Percentiles rank a stretch among this genome's conserved stretches.
Conservation (phyloP, 768 basidiomycete species). For the Amyloporia xantha region DNA sequence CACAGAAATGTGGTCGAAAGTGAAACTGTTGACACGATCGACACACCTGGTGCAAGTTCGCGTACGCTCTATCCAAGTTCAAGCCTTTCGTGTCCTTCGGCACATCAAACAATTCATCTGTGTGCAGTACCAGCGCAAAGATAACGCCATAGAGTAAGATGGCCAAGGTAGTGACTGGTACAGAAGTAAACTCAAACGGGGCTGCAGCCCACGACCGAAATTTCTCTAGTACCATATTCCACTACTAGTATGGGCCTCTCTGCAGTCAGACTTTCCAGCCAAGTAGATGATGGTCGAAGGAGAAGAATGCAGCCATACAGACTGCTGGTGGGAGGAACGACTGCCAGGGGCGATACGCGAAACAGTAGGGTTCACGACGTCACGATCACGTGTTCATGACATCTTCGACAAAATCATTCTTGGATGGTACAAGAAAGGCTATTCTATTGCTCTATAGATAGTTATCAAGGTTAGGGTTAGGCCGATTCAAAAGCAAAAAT, state of each 20-base stretch:
- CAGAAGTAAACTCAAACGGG: not conserved
- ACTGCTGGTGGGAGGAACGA: no score
- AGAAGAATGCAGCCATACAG: no score
- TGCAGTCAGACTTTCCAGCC: no score
- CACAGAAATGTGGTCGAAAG: not conserved
- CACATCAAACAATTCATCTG: constrained; percentile 40
- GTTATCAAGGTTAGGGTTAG: constrained; percentile 27
- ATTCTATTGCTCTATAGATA: no score
- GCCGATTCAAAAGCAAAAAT: constrained; percentile 20
- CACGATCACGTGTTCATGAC: no score
- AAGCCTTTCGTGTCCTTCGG: constrained; percentile 32
- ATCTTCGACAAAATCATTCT: no score
- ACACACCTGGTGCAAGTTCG: constrained; percentile 49
- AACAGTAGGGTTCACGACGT: no score
- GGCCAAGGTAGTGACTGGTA: constrained; percentile 40
- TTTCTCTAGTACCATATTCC: not conserved
- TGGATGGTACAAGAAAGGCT: no score
- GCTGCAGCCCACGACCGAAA: not conserved
- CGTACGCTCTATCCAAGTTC: constrained; percentile 50
- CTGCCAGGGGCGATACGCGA: no score
- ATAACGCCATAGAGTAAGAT: constrained; percentile 42
- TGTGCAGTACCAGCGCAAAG: constrained; percentile 40
- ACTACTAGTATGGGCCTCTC: no score
- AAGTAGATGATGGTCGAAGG: no score
- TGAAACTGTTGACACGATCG: not conserved